These are phyloP conservation scores for Puya raimondii DNA, from an alignment of 176 grass and related monocot species.

Conservation along the genomic window DNA sequence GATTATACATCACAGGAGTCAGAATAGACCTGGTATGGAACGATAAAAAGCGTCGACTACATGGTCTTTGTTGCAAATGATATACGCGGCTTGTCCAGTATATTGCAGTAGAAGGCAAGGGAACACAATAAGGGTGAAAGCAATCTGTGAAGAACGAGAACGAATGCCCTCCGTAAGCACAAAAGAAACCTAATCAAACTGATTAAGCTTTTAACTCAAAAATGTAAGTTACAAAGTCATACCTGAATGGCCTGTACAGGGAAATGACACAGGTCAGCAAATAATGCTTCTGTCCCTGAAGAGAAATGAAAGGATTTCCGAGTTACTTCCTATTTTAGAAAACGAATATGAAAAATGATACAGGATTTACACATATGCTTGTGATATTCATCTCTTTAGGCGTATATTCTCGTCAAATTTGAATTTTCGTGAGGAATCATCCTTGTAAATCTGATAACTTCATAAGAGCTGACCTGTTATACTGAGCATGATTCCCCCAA, in stretches of 20 bases:
- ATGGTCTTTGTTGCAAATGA: slow-evolving; percentile 55
- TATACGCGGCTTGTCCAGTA: slow-evolving; percentile 88
- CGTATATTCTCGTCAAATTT: too few relatives aligned
- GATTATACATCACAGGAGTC: background rate
- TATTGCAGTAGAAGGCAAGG: slow-evolving; percentile 95
- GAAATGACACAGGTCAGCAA: slow-evolving; percentile 96
- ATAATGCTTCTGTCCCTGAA: slow-evolving; percentile 95
- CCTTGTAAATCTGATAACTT: too few relatives aligned
- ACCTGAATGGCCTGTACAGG: slow-evolving; percentile 97
- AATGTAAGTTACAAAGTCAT: slow-evolving; percentile 7
- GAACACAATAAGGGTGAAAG: slow-evolving; percentile 89
- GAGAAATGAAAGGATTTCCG: slow-evolving; percentile 2
- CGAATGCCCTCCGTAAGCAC: slow-evolving; percentile 6
- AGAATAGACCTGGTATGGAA: slow-evolving; percentile 82
- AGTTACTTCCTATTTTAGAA: background rate
- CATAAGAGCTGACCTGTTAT: slow-evolving; percentile 57
- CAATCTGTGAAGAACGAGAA: slow-evolving; percentile 50
- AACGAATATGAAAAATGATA: too few relatives aligned
- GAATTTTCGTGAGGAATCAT: too few relatives aligned
- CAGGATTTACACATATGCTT: too few relatives aligned
- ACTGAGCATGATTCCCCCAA: slow-evolving; percentile 93
- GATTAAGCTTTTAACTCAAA: background rate
- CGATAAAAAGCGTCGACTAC: slow-evolving; percentile 76
- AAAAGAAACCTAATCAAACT: background rate
- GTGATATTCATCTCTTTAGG: too few relatives aligned